Conservation (phyloP, 257 asterid genomes). For the Gentiana straminea region DNA sequence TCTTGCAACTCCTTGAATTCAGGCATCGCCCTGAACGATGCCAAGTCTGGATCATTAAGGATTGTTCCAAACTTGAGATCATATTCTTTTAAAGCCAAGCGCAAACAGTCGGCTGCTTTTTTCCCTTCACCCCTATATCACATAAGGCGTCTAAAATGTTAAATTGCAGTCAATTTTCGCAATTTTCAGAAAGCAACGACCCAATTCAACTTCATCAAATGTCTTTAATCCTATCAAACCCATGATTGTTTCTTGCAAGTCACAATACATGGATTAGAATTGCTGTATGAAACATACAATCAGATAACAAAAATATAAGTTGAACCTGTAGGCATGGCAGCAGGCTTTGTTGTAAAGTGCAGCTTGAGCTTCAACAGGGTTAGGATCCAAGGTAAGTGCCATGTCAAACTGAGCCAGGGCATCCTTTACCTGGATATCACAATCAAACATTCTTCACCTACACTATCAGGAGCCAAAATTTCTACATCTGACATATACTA, state of each 20-base stretch:
- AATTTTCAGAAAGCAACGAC: slow-evolving; percentile 2
- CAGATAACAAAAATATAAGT: background rate
- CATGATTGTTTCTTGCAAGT: background rate
- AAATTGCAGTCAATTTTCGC: slow-evolving; percentile 13
- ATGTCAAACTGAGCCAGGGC: slow-evolving; percentile 76
- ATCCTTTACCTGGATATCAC: slow-evolving; percentile 63
- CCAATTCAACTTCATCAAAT: no score
- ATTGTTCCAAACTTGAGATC: slow-evolving; percentile 82
- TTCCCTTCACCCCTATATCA: slow-evolving; percentile 81
- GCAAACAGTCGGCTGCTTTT: slow-evolving; percentile 80
- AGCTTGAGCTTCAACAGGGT: slow-evolving; percentile 74
- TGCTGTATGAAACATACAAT: background rate
- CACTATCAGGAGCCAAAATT: background rate
- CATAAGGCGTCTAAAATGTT: slow-evolving; percentile 20
- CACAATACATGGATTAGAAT: background rate
- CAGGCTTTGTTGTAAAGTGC: slow-evolving; percentile 96
- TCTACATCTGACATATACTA: no score
- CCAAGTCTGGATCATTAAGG: slow-evolving; percentile 93
- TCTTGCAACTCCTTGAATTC: slow-evolving; percentile 93
- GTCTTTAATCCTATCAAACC: no score
- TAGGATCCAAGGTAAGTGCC: slow-evolving; percentile 85
- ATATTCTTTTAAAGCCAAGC: slow-evolving; percentile 85
- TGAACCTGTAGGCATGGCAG: slow-evolving; percentile 90
- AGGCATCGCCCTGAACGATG: slow-evolving; percentile 84
- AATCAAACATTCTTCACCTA: slow-evolving; percentile 4